Conservation (phyloP, 2,329 filamentous ascomycete genomes). For the Emmonsiellopsis sp. region DNA sequence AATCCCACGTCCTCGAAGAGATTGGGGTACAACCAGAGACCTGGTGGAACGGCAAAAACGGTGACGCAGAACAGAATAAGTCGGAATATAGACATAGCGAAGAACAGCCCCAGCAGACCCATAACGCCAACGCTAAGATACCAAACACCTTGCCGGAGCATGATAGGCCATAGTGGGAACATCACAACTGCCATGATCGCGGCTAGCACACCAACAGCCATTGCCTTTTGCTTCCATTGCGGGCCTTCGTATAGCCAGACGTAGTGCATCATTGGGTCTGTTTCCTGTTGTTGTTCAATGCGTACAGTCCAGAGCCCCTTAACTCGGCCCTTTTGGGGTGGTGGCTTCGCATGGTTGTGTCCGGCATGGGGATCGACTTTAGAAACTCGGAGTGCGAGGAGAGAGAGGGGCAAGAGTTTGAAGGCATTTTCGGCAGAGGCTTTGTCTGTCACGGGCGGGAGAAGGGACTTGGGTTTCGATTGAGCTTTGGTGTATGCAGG, state of each 20-base stretch:
- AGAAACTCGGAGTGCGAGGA: constrained; percentile 80
- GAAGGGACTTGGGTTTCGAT: constrained; percentile 75
- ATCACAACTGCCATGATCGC: constrained; percentile 82
- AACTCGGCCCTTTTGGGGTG: constrained; percentile 73
- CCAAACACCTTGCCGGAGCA: constrained; percentile 88
- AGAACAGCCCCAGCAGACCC: constrained; percentile 83
- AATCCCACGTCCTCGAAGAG: constrained; percentile 98
- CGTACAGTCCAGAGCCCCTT: constrained; percentile 95
- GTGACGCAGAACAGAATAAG: constrained; percentile 90
- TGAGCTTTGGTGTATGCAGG: constrained; percentile 78
- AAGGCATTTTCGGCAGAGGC: constrained; percentile 86
- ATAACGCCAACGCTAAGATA: constrained; percentile 93
- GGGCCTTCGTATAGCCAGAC: constrained; percentile 93
- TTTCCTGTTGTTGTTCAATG: constrained; percentile 91
- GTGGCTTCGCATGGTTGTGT: constrained; percentile 54
- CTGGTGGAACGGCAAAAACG: constrained; percentile 72
- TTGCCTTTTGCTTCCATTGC: constrained; percentile 88
- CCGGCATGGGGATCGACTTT: constrained; percentile 72
- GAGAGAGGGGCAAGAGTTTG: constrained; percentile 87
- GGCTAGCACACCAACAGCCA: constrained; percentile 72
- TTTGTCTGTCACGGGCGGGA: constrained; percentile 81
- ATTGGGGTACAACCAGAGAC: constrained; percentile 97
- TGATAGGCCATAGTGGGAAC: constrained; percentile 92
- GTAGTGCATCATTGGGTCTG: constrained; percentile 63
- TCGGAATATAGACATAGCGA: constrained; percentile 94